Evolutionary conservation across 208 protist genomes (phyloP), one percentile per base, ranked within the genome.

Genomic region (Acanthamoeba triangularis): DNA sequence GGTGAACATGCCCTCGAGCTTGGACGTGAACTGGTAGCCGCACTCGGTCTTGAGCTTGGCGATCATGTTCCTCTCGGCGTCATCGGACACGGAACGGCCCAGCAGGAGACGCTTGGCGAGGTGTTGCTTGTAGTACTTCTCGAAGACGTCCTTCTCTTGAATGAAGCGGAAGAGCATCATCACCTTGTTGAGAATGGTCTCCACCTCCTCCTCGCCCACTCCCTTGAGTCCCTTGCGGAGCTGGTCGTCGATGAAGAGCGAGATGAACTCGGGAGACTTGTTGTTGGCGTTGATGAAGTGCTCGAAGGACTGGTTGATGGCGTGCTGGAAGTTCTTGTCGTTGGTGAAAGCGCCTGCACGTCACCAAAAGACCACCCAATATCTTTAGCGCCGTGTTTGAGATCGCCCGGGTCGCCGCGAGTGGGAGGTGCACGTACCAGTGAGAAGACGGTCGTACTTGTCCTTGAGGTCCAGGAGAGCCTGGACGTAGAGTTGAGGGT

Each of bases 111-210:
- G 94, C 94, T 99, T 98, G 28, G 98, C 98, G 10, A 99, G 97
- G 84, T 99, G 98, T 85, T 98, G 96, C 84, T 98, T 98, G 96
- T 99, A 99, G 90, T 98, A 99, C 90, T 98, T 96, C 80, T 98
- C 98, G 82, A 99, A 99, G 30, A 99, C 96, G 95, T 99, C 98
- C 96, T 98, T 99, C 63, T 98, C 98, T 52, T 96, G 93, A 35
- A 98, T 82, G 76, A 98, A 98, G 85, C 97, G 93, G 87, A 98
- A 98, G 4, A 98, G 63, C 30, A 96, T 96, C 49, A 98, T 97
- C 28, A 97, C 94, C 95, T 98, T 96, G 54, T 98, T 96, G 44
- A 98, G 94, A 16, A 96, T 95, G 2, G 88, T 63, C 61, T 98
- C 98, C 13, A 98, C 82, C 80, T 98, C 97, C 35, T 98, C 96